These are phyloP conservation scores for Ambrosia hybrid DNA, from an alignment of 140 eudicot genomes.

Conservation along the genomic window DNA sequence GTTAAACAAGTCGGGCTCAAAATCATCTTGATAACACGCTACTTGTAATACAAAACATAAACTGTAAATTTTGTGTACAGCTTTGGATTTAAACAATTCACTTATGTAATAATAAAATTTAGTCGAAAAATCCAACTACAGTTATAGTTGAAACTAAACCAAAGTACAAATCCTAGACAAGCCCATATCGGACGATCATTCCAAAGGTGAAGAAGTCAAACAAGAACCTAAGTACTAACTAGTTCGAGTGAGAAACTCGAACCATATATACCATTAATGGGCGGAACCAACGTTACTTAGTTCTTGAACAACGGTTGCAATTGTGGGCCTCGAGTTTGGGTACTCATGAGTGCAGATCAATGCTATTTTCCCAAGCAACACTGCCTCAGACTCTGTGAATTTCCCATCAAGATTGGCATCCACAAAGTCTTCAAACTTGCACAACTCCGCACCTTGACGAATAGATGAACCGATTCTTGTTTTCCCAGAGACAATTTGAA, in stretches of 20 bases:
- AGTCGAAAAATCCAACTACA: constrained; percentile 18
- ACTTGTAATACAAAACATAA: background rate
- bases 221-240: background rate
- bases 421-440: constrained; percentile 64
- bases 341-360: constrained; percentile 69
- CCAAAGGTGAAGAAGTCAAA: background rate
- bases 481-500: constrained; percentile 82
- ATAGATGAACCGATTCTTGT: constrained; percentile 40
- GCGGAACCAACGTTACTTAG: constrained; percentile 36
- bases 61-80: background rate
- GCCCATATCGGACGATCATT: constrained; percentile 8
- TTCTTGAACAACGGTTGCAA: constrained; percentile 54
- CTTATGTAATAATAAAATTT: background rate
- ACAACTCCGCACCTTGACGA: constrained; percentile 65
- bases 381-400: constrained; percentile 64
- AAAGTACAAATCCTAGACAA: constrained; percentile 21
- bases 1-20: background rate
- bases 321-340: constrained; percentile 61
- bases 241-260: constrained; percentile 42
- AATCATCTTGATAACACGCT: background rate
- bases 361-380: constrained; percentile 67
- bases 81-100: background rate
- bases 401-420: constrained; percentile 70
- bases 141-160: constrained; percentile 18
- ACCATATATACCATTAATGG: constrained; percentile 24